Base-by-base conservation (phyloP, 116 monocot genomes). In the Cymodocea nodosa region DNA sequence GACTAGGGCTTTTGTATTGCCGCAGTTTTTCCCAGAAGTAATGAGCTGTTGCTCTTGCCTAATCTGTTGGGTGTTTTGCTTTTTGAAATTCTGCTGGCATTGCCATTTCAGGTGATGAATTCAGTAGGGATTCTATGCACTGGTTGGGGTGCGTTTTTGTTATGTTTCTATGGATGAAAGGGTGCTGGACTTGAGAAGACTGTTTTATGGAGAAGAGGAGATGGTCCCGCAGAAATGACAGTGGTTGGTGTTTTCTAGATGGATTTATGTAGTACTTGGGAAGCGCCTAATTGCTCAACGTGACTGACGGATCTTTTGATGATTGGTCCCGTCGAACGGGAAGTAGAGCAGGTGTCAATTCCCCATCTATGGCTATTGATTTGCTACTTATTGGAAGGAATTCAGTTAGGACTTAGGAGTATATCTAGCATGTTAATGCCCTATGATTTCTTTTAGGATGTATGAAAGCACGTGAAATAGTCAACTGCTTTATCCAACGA, bases 231-330 rank as follows among this genome's bases (percentile, higher is more conserved):
- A 23, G 39, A 53, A 50, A 54, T 50, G 9, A 8, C 50, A 55
- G 54, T 71, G 70, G 58, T 68, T 49, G 23, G 35, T 39, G 39
- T 65, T 52, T 39, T 56, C 51, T 57, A 14, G 50, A 59, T 50
- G 54, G 65, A 40, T 44, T 65, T 51, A 16, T 19, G 51, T 35
- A 40, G 57, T 51, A 35, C 50, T 15, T 7, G 49, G 40, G 69
- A 52, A 73, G 51, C 34, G 71, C 68, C 34, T 83, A 64, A 77
- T 40, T 66, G 40, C 44, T 19, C 62, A 36, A 67, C 50, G 59
- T 80, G 79, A 75, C 81, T 88, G 87, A 84, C 84, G 18, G 87
- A 88, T 69, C 55, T 75, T 72, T 52, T 76, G 66, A 84, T 69
- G 70, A 81, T 59, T 70, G 74, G 61, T 74, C 77, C 81, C 56